A percentile compares a stretch with the other conserved stretches of the same genome.
phyloP scores from a whole-genome alignment of 1,284 basidiomycete genomes.

The Fomitopsis pinicola region DNA sequence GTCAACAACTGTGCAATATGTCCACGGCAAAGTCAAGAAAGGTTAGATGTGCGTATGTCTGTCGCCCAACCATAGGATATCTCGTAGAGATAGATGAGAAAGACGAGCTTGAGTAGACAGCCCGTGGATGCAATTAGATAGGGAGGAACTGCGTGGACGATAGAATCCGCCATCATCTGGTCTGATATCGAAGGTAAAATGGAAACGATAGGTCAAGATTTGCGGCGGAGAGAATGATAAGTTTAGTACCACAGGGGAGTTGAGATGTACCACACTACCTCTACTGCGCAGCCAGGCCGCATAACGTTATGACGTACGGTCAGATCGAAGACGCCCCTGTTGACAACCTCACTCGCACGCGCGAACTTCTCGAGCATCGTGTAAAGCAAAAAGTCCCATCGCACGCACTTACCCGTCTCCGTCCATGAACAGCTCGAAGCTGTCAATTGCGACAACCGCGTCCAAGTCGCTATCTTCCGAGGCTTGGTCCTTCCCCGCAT shows the following conservation, averaged over 20 bases:
- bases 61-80: background rate
- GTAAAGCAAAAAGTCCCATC: background rate
- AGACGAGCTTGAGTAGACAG: background rate
- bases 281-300: too few relatives aligned
- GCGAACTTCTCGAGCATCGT: background rate
- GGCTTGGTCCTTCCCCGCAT: conserved; percentile 9
- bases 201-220: too few relatives aligned
- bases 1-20: background rate
- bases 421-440: conserved; percentile 17
- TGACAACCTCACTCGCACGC: too few relatives aligned
- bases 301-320: too few relatives aligned
- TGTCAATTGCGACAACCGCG: conserved; percentile 21
- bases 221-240: too few relatives aligned
- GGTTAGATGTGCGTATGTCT: too few relatives aligned
- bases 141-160: background rate
- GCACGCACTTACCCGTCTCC: background rate
- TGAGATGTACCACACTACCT: too few relatives aligned
- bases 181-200: too few relatives aligned
- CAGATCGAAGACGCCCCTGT: too few relatives aligned
- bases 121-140: background rate
- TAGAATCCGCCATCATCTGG: background rate
- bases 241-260: too few relatives aligned
- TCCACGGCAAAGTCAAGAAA: background rate
- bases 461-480: conserved; percentile 9
- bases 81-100: background rate